phyloP scores from a whole-genome alignment of 2,329 filamentous ascomycete genomes.

The Raffaelea arxii region DNA sequence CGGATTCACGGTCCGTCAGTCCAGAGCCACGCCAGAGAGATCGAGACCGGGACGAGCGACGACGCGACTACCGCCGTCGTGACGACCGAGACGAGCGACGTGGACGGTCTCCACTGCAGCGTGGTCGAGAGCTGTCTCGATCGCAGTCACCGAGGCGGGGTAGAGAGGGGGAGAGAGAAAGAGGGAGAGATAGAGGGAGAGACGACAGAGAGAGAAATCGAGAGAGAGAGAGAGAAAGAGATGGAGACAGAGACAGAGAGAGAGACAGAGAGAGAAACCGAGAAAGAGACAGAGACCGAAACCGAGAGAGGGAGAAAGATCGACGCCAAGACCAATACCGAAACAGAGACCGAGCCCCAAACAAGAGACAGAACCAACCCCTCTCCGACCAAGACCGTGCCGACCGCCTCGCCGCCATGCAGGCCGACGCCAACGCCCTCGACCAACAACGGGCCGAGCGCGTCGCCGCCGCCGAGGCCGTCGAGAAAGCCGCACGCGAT shows the following conservation, averaged over 20 bases:
- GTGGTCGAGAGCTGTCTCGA: not conserved
- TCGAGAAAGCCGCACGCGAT: slow-evolving; percentile 54
- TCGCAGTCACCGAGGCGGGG: slow-evolving; percentile 12
- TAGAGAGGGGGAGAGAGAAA: not conserved
- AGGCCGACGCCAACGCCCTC: slow-evolving; percentile 57
- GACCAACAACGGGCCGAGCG: slow-evolving; percentile 61
- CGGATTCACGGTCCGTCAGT: too few species aligned
- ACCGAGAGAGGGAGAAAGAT: not conserved
- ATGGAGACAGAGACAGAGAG: not conserved
- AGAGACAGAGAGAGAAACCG: slow-evolving; percentile 1
- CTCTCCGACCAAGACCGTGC: slow-evolving; percentile 46
- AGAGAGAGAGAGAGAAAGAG: not conserved
- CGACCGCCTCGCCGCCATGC: slow-evolving; percentile 63
- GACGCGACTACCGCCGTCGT: slow-evolving; percentile 26
- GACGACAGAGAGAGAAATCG: slow-evolving; percentile 1
- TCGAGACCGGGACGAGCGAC: not conserved
- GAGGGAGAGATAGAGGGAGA: not conserved
- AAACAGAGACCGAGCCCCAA: not conserved
- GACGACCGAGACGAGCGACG: slow-evolving; percentile 21
- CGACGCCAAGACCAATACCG: not conserved
- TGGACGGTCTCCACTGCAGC: not conserved
- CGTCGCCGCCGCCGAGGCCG: slow-evolving; percentile 54
- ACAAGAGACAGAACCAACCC: not conserved
- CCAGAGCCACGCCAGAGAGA: too few species aligned
- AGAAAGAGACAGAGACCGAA: slow-evolving; percentile 7